Conservation (phyloP, 2,329 filamentous ascomycete species). For the Xylariaceae sp. region DNA sequence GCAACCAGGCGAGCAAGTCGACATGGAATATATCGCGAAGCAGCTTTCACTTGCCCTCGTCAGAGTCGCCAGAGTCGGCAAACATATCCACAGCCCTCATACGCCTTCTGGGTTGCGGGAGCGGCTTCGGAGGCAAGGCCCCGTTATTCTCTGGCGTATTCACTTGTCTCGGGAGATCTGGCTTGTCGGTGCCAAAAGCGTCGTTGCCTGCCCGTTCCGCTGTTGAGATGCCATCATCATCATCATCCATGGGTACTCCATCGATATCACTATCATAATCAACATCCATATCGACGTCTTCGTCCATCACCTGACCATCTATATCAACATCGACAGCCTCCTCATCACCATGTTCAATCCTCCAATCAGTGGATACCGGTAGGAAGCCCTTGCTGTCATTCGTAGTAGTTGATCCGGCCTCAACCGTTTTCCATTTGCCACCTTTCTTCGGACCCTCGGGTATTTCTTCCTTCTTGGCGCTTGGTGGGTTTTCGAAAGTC, state of each 20-base stretch:
- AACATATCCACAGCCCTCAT: slow-evolving; percentile 84
- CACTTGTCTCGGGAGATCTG: slow-evolving; percentile 22
- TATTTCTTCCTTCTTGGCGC: slow-evolving; percentile 37
- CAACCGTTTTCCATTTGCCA: slow-evolving; percentile 47
- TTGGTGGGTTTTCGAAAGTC: slow-evolving; percentile 66
- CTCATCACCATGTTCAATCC: slow-evolving; percentile 33
- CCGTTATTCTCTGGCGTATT: slow-evolving; percentile 24
- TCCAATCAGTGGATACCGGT: slow-evolving; percentile 21
- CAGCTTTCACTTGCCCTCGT: slow-evolving; percentile 28
- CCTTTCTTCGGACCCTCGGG: slow-evolving; percentile 33
- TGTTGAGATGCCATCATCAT: slow-evolving; percentile 34
- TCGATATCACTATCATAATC: slow-evolving; percentile 46
- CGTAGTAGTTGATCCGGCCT: slow-evolving; percentile 33
- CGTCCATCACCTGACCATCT: slow-evolving; percentile 43
- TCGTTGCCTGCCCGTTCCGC: slow-evolving; percentile 29
- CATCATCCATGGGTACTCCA: slow-evolving; percentile 37
- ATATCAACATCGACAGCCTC: slow-evolving; percentile 36
- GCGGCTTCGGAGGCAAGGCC: slow-evolving; percentile 22
- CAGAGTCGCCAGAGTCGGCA: slow-evolving; percentile 62
- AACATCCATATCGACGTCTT: slow-evolving; percentile 44
- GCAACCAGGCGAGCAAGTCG: not conserved
- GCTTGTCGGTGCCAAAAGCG: slow-evolving; percentile 17
- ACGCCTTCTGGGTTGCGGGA: slow-evolving; percentile 46
- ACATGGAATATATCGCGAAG: not conserved
- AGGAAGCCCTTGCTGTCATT: slow-evolving; percentile 27